Evolutionary conservation across 768 basidiomycete genomes (phyloP).

Genomic region (Russula foetens): DNA sequence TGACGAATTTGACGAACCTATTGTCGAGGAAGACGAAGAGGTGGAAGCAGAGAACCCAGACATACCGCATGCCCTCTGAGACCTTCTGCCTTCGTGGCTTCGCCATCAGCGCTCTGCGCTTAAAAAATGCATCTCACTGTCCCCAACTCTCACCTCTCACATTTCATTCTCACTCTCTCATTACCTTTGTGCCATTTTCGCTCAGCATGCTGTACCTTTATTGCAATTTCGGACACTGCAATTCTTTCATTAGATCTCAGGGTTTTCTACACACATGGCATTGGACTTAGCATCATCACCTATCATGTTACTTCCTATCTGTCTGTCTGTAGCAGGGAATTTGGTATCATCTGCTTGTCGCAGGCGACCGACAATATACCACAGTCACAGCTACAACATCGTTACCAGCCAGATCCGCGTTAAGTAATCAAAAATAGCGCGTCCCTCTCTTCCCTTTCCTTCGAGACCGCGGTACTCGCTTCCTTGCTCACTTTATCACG

Average conservation of each 20-base stretch:
- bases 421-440: too few relatives aligned
- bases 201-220: constrained; percentile 16
- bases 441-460: too few relatives aligned
- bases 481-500: neutral
- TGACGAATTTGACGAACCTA: constrained; percentile 57
- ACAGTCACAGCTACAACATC: neutral
- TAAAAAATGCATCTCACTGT: neutral
- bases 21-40: constrained; percentile 61
- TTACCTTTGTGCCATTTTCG: neutral
- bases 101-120: neutral
- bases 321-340: constrained; percentile 18
- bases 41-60: constrained; percentile 2
- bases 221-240: constrained; percentile 12
- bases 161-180: constrained; percentile 2
- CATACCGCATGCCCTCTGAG: neutral
- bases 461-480: neutral
- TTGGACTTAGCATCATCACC: constrained; percentile 15
- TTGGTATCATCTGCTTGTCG: constrained; percentile 13
- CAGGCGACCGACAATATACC: constrained; percentile 5
- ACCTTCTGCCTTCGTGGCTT: neutral
- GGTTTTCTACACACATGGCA: constrained; percentile 9
- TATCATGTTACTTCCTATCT: constrained; percentile 13
- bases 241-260: constrained; percentile 6
- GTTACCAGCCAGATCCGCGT: neutral
- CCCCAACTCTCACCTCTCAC: neutral